Evolutionary conservation across 225 moss, liverwort and hornwort genomes (phyloP).

Genomic region (Rhytidiadelphus loreus): DNA sequence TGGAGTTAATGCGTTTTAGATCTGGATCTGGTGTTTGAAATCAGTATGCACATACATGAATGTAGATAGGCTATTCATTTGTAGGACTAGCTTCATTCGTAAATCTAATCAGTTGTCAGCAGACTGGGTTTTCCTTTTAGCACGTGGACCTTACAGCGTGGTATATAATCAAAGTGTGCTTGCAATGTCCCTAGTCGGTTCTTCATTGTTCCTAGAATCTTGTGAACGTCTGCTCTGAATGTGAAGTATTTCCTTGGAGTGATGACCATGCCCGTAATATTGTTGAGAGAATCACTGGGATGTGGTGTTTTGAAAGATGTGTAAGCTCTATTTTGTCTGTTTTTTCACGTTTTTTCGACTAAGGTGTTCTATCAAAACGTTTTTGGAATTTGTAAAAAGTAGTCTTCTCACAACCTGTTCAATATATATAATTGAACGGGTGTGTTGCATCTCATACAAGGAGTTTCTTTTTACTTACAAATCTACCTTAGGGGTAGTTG

Average conservation of each 20-base stretch:
- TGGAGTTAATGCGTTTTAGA: neutral
- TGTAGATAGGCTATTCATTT: neutral
- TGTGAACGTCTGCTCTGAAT: neutral
- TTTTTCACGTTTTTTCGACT: neutral
- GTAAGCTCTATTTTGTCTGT: neutral
- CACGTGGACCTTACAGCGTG: neutral
- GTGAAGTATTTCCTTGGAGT: neutral
- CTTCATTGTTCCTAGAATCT: neutral
- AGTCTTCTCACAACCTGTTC: neutral
- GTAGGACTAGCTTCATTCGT: neutral
- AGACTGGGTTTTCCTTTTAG: neutral
- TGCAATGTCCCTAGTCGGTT: neutral
- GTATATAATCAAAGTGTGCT: neutral
- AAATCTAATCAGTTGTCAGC: neutral
- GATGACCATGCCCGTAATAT: neutral
- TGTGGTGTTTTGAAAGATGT: neutral
- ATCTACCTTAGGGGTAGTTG: slow-evolving; percentile 17
- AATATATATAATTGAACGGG: neutral
- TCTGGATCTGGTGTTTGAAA: neutral
- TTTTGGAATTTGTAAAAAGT: neutral
- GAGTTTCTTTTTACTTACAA: slow-evolving; percentile 16
- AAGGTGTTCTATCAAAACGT: neutral
- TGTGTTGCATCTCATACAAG: neutral
- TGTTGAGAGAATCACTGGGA: neutral
- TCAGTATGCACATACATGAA: neutral